Evolutionary conservation across 371 early-diverging fungal genomes (phyloP).

Genomic region (Massospora cicadina): DNA sequence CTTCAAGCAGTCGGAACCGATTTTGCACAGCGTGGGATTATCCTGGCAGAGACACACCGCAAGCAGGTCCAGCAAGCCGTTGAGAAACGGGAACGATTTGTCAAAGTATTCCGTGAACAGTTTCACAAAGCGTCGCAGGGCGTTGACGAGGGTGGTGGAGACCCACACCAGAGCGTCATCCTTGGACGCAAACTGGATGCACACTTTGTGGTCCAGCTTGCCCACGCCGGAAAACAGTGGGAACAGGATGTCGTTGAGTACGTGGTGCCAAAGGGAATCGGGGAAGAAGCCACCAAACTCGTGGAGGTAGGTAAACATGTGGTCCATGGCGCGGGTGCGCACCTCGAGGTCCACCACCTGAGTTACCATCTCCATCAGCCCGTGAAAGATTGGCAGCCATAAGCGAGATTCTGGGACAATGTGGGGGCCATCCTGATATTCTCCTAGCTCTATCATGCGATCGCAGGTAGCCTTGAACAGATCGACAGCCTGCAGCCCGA

Average conservation of each 20-base stretch:
- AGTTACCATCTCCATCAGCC: constrained; percentile 73
- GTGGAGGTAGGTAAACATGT: constrained; percentile 65
- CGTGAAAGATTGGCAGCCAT: constrained; percentile 74
- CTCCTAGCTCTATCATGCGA: constrained; percentile 9
- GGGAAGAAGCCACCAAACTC: constrained; percentile 45
- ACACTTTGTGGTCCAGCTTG: constrained; percentile 16
- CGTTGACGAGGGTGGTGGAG: constrained; percentile 55
- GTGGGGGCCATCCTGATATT: not conserved
- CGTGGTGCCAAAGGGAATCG: constrained; percentile 65
- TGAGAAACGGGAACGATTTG: constrained; percentile 42
- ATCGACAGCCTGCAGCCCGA: constrained; percentile 8
- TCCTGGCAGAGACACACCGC: constrained; percentile 74
- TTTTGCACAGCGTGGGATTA: constrained; percentile 63
- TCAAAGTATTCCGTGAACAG: constrained; percentile 63
- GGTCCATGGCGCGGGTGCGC: constrained; percentile 62
- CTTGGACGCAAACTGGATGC: constrained; percentile 15
- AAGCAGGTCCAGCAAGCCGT: constrained; percentile 57
- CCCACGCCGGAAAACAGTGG: constrained; percentile 44
- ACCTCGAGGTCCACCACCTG: constrained; percentile 75
- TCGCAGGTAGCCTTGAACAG: constrained; percentile 7
- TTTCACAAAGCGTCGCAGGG: constrained; percentile 68
- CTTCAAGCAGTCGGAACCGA: constrained; percentile 80
- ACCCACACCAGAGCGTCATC: constrained; percentile 29
- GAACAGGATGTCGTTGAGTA: constrained; percentile 67
- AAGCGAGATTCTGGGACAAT: constrained; percentile 18